phyloP scores from a whole-genome alignment of 179 eudicot genomes.

The Spinacia oleracea region DNA sequence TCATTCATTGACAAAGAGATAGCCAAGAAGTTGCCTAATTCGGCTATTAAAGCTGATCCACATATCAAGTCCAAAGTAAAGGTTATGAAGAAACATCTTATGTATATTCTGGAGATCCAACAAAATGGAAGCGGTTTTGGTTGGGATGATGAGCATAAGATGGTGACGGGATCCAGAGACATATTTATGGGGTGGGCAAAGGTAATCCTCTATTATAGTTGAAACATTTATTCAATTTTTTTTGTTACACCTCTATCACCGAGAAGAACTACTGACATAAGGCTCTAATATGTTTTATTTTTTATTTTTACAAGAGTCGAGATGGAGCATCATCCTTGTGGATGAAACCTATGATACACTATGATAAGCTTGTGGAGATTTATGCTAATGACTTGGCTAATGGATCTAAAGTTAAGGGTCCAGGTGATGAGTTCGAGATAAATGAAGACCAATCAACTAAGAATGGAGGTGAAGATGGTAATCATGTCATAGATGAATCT shows the following conservation, averaged over 20 bases:
- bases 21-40: neutral
- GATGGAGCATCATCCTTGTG: conserved; percentile 16
- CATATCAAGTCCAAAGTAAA: neutral
- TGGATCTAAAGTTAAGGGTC: neutral
- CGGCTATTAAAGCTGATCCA: neutral
- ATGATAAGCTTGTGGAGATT: neutral
- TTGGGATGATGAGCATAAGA: neutral
- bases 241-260: no score
- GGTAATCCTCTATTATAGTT: no score
- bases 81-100: neutral
- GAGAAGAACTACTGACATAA: no score
- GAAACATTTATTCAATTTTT: no score
- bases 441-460: neutral
- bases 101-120: neutral
- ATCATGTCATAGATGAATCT: neutral
- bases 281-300: no score
- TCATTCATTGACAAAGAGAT: neutral
- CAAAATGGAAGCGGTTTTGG: neutral
- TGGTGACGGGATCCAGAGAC: neutral
- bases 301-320: neutral
- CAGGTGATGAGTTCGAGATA: neutral
- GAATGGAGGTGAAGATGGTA: neutral
- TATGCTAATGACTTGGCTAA: conserved; percentile 12
- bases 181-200: conserved; percentile 10
- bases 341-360: neutral